Evolutionary conservation across 352 stramenopile genomes (phyloP).

Genomic region (Globisporangium megalacanthum): DNA sequence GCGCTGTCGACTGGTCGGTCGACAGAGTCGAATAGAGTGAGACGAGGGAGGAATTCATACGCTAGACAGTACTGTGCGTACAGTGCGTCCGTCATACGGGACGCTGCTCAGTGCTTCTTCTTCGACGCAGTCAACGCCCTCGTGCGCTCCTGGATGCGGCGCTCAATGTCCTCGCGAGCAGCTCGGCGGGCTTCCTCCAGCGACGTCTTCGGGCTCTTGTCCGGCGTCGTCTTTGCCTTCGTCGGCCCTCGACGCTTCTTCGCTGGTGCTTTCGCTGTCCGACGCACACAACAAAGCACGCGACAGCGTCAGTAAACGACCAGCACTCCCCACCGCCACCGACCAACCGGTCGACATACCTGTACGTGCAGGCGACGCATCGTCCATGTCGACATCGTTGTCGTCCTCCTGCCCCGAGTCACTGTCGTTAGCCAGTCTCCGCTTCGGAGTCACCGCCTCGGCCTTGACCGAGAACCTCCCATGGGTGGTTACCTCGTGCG

Average conservation of each 20-base stretch:
- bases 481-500: conserved; percentile 30
- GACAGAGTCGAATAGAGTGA: no score
- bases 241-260: conserved; percentile 47
- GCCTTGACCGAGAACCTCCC: conserved; percentile 11
- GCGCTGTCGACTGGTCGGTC: no score
- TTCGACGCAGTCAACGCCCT: conserved; percentile 49
- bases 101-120: conserved; percentile 46
- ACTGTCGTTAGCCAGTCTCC: conserved; percentile 20
- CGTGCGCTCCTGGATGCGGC: conserved; percentile 57
- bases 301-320: conserved; percentile 5
- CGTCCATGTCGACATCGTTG: conserved; percentile 59
- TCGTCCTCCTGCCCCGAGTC: conserved; percentile 35
- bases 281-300: conserved; percentile 20
- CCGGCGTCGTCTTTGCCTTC: conserved; percentile 29
- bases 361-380: conserved; percentile 22
- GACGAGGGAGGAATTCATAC: no score
- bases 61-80: no score
- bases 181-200: conserved; percentile 57
- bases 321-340: background rate
- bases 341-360: background rate
- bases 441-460: conserved; percentile 33
- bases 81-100: no score
- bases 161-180: conserved; percentile 68
- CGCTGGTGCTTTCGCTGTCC: conserved; percentile 27
- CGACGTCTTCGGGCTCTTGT: conserved; percentile 34